Evolutionary conservation across 345 rosid species (phyloP), one percentile per base, ranked within the genome.

Genomic region (Streptanthus diversifolius): DNA sequence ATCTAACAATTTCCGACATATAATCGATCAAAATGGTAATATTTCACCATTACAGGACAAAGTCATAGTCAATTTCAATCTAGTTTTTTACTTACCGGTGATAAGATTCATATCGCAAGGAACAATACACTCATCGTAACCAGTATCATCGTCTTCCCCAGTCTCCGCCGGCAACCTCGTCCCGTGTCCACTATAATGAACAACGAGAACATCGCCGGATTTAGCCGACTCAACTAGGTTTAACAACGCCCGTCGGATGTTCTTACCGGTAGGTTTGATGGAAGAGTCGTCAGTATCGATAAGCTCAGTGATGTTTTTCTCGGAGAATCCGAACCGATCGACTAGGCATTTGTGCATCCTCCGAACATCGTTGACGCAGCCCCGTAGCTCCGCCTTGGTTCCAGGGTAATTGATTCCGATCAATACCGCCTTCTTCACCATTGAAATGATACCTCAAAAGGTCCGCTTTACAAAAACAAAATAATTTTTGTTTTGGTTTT

Each of bases 131-230:
- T 91, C 98, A 75, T 93, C 98, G 35, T 70, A 93, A 10, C 98
- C 98, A 39, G 97, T 93, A 58, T 93, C 97, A 72, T 93, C 98
- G 22, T 88, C 91, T 74, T 93, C 96, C 5, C 98, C 98, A 3
- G 95, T 85, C 85, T 93, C 97, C 5, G 97, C 95, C 0, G 99
- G 99, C 19, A 93, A 85, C 79, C 99, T 87, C n/a, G 97, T 93
- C 33, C 97, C 98, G 12, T 93, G 98, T 25, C 97, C 98, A 64
- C 97, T 93, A 79, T 89, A 93, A 72, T 93, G 98, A 7, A 91
- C 90, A 30, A 89, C 85, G 14, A 91, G 83, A 33, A 82, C 61
- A 61, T 93, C 97, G 0, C 88, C 90, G 0, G 85, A 73, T 68
- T 75, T 62, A 2, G 96, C 95, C 3, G 96, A 85, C 18, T 79